Base-by-base conservation (phyloP, 106 monocot genomes). In the Dactylorhiza incarnata region DNA sequence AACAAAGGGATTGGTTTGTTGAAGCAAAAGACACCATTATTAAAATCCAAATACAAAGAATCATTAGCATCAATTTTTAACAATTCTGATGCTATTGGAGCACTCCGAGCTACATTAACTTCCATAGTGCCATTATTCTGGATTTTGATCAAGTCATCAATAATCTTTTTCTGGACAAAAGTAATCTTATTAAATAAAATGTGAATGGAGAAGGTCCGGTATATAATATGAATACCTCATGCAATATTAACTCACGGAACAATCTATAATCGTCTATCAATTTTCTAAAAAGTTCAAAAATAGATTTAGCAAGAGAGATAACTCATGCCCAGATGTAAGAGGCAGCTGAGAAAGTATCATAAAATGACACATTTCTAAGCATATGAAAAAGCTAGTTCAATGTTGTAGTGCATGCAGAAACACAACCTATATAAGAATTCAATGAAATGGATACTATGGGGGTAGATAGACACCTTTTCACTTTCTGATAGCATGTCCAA, bases 41-140 rank as follows among this genome's bases (percentile, higher is more conserved):
- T 82, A 49, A n/a, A 49, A 81, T 78, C 74, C 14, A 46, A 65
- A 26, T 75, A n/a, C 23, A 24, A 14, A 77, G 70, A 82, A 85
- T 85, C 82, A 58, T 81, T 75, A 71, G 82, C 78, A 89, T 93
- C 93, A 76, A 99, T 83, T 82, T 94, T 89, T 54, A 91, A 80
- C 13, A 99, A 78, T 71, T 99, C 97, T 75, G 97, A 94, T 48
- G 97, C 91, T 68, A 99, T 83, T 47, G 85, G 82, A 3, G 71
- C 78, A 78, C 63, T 80, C 13, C 62, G 71, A 54, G 76, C 72
- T 74, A 89, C 79, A 79, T 91, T 81, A 74, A 99, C 91, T 72
- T 99, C 89, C 76, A 94, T 46, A 25, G 86, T 86, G 54, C 89
- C 97, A 87, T 99, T 91, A 48, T 87, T 88, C 62, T 99, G 89